Base-by-base conservation (phyloP, 2,329 filamentous ascomycete genomes). In the Phyllosticta capitalensis region DNA sequence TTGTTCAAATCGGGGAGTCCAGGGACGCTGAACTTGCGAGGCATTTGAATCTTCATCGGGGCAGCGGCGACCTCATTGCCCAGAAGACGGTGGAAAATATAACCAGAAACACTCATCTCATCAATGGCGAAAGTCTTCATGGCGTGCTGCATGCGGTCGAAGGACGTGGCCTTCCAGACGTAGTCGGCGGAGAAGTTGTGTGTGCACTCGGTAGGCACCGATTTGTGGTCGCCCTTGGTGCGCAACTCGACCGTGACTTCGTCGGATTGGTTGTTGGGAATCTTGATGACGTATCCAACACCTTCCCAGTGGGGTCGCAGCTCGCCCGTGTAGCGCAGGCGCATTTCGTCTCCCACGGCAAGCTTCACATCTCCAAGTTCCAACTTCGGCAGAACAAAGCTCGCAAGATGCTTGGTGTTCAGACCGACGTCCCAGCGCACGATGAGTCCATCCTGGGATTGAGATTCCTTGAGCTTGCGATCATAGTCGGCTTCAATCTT, bases 401-500 rank as follows among this genome's bases (percentile, higher is more conserved):
- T 96, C 33, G 92, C 92, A 45, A 96, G 81, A 67, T 97, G 91
- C 78, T 97, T 99, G 78, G 95, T 95, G 78, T 99, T 99, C 53
- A 99, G 79, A 64, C 92, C 94, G 66, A 90, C 86, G 69, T 96
- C 90, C 94, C 94, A 99, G 59, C 90, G 88, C 62, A 99, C 91
- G 49, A 92, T 83, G 49, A 99, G 78, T n/a, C 89, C 89, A 75
- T 99, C 94, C 75, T 99, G 94, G 1, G 91, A 96, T 72, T 99
- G 94, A 0, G 92, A 91, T 73, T 99, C 94, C 76, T 99, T 99
- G 67, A 99, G 81, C 76, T 99, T 97, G 74, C 95, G 92, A 74
- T 99, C 94, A 71, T 99, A 99, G 75, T 99, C 94, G 51, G 94
- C 95, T 74, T 99, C 94, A 75, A 99, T 99, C 78, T 97, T 99